These are phyloP conservation scores for Parastagonospora avenae DNA, from an alignment of 2,329 filamentous ascomycete species.

Conservation along the genomic window DNA sequence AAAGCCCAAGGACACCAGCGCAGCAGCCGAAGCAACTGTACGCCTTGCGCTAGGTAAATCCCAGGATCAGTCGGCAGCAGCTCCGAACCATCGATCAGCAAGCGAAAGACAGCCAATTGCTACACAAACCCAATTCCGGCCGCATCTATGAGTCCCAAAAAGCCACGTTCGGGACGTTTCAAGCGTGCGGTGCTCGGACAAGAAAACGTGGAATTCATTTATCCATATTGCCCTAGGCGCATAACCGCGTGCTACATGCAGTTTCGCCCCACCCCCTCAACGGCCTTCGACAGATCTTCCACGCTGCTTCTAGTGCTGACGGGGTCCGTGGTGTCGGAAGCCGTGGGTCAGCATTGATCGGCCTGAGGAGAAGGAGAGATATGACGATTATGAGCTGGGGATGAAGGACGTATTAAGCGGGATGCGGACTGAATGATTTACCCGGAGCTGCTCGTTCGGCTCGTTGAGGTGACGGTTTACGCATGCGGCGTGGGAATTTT, in stretches of 20 bases:
- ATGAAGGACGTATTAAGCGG: too few species aligned
- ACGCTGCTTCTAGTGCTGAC: slow-evolving; percentile 25
- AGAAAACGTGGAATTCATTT: slow-evolving; percentile 20
- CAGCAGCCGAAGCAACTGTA: slow-evolving; percentile 1
- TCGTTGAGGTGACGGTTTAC: too few species aligned
- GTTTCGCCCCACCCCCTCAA: slow-evolving; percentile 9
- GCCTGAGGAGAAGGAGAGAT: not conserved
- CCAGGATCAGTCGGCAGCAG: not conserved
- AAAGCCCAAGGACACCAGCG: not conserved
- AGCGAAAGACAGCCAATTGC: not conserved
- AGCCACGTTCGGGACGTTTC: slow-evolving; percentile 6
- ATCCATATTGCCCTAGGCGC: slow-evolving; percentile 14
- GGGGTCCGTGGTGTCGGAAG: slow-evolving; percentile 17
- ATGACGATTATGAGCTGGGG: not conserved
- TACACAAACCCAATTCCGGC: not conserved
- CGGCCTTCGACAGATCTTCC: slow-evolving; percentile 22
- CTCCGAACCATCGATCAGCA: slow-evolving; percentile 7
- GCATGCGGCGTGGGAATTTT: too few species aligned
- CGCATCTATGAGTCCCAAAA: not conserved
- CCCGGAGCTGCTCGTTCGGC: too few species aligned
- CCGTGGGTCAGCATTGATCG: slow-evolving; percentile 14
- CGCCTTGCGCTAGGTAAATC: slow-evolving; percentile 1
- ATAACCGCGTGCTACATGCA: slow-evolving; percentile 1
- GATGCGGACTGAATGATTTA: too few species aligned
- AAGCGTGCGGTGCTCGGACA: slow-evolving; percentile 1